phyloP scores from a whole-genome alignment of 129 eudicot genomes.

The sunflower (Helianthus annuus) region HanXRQr2.0-SUNRISE NC_035437.2:177393578-177394077 shows the following conservation, averaged over 20 bases:
- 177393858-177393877: slow-evolving; percentile 20
- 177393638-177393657: slow-evolving; percentile 33
- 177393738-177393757: background rate
- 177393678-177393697: slow-evolving; percentile 19
- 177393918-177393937: slow-evolving; percentile 1
- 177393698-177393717: background rate
- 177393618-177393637: slow-evolving; percentile 40
- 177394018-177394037: background rate
- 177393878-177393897: slow-evolving; percentile 36
- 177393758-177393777: background rate
- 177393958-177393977: slow-evolving; percentile 29
- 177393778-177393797: background rate
- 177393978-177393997: slow-evolving; percentile 34
- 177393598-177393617: slow-evolving; percentile 41
- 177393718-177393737: background rate
- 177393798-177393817: background rate
- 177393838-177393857: slow-evolving; percentile 22
- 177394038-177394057: background rate
- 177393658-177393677: slow-evolving; percentile 30
- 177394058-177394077: too few relatives aligned
- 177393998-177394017: slow-evolving; percentile 16
- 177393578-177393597: slow-evolving; percentile 34
- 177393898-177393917: slow-evolving; percentile 35
- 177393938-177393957: slow-evolving; percentile 39
- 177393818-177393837: slow-evolving; percentile 2